These are phyloP conservation scores for Phytopythium cucurbitacearum DNA, from an alignment of 352 stramenopile species.

Conservation along the genomic window DNA sequence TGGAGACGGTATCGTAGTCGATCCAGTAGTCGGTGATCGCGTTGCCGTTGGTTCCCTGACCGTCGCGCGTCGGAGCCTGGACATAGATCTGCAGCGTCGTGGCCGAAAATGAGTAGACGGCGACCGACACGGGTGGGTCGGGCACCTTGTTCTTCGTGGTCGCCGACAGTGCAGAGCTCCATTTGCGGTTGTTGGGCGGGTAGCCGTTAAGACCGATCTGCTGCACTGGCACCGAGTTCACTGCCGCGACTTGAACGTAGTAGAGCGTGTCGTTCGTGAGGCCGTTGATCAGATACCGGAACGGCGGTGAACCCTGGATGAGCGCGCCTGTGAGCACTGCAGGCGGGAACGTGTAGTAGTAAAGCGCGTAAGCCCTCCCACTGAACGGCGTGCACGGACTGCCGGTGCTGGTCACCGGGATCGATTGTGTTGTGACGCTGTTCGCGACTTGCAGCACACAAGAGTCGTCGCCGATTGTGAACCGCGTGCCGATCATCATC, in stretches of 20 bases:
- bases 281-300: slow-evolving; percentile 66
- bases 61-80: slow-evolving; percentile 60
- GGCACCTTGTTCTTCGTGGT: slow-evolving; percentile 84
- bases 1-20: slow-evolving; percentile 64
- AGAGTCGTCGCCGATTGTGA: slow-evolving; percentile 48
- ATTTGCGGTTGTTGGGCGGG: slow-evolving; percentile 89
- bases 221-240: slow-evolving; percentile 88
- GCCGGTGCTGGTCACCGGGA: slow-evolving; percentile 12
- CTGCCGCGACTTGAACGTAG: slow-evolving; percentile 89
- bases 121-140: slow-evolving; percentile 54
- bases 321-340: slow-evolving; percentile 41
- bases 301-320: slow-evolving; percentile 80
- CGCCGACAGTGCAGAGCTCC: slow-evolving; percentile 73
- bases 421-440: background rate
- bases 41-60: slow-evolving; percentile 34
- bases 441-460: slow-evolving; percentile 41
- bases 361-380: slow-evolving; percentile 35
- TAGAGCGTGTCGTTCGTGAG: slow-evolving; percentile 76
- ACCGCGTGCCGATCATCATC: slow-evolving; percentile 25
- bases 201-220: slow-evolving; percentile 72
- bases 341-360: slow-evolving; percentile 57
- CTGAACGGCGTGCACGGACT: slow-evolving; percentile 46
- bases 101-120: slow-evolving; percentile 49
- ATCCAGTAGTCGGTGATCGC: slow-evolving; percentile 61
- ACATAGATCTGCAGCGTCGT: slow-evolving; percentile 75